Base-by-base conservation (phyloP, 73 alveolate species). In the Symbiodinium pilosum region DNA sequence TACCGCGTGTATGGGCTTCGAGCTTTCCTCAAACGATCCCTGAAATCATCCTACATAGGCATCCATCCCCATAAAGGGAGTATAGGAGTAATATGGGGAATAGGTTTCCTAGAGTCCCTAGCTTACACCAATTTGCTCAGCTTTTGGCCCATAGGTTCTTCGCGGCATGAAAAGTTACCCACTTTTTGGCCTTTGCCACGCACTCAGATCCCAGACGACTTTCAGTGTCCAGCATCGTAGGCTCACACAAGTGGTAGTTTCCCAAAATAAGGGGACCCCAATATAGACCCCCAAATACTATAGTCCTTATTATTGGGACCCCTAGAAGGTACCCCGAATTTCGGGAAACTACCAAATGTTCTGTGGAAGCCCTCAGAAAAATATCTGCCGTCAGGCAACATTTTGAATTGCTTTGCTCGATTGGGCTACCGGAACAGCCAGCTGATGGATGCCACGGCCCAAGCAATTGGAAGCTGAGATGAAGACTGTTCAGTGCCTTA, bases 331-430 rank as follows among this genome's bases (percentile, higher is more conserved):
- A n/a, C n/a, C n/a, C n/a, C n/a, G n/a, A n/a, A n/a, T n/a, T n/a
- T n/a, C n/a, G n/a, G n/a, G n/a, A n/a, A n/a, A n/a, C n/a, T n/a
- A n/a, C n/a, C n/a, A n/a, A n/a, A n/a, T n/a, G n/a, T n/a, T n/a
- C n/a, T n/a, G n/a, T 30, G 12, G 73, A 6, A 16, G 26, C 73
- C 21, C 68, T 54, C 3, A 9, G 20, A 3, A n/a, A 28, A 64
- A 64, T 47, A 14, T 9, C 6, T 43, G 43, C 32, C 21, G 34
- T 43, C 20, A 89, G 95, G 95, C 51, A 38, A 38, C 73, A 75
- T 91, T 43, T 75, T 43, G 52, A 91, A 91, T n/a, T 69, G 87
- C 88, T 91, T 68, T 30, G 97, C 97, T 30, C 87, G 97, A 81
- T 44, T 39, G 34, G 54, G 97, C 42, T 91, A 91, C 43, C 41